These are phyloP conservation scores for Epichloe uncinata DNA, from an alignment of 2,329 filamentous ascomycete species.

Conservation along the genomic window DNA sequence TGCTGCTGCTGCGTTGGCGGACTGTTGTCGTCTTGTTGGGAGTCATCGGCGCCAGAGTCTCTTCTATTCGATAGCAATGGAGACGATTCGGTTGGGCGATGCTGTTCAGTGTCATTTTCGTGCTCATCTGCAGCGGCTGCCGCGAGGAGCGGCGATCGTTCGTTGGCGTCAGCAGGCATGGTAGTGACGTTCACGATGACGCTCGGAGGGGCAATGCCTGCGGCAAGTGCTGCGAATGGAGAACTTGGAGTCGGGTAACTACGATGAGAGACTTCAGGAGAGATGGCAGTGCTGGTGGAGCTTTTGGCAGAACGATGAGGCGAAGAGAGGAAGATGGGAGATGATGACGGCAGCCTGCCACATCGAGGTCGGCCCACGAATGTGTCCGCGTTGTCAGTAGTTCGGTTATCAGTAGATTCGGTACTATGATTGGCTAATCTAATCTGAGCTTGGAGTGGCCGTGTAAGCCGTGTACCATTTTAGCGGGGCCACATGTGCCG, in stretches of 20 bases:
- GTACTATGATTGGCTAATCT: neutral
- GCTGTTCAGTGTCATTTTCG: conserved; percentile 9
- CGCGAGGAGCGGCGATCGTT: conserved; percentile 32
- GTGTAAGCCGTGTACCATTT: neutral
- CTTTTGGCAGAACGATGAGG: neutral
- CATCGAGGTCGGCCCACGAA: neutral
- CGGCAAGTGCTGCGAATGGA: neutral
- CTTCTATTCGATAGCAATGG: conserved; percentile 30
- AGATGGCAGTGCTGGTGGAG: neutral
- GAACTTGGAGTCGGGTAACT: neutral
- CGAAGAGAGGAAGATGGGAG: neutral
- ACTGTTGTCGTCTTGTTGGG: conserved; percentile 1
- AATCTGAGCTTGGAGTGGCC: no score
- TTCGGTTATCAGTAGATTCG: neutral
- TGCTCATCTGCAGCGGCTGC: conserved; percentile 15
- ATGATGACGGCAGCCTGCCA: neutral
- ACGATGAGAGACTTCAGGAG: neutral
- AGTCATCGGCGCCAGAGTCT: conserved; percentile 19
- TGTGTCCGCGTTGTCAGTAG: neutral
- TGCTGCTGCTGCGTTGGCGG: conserved; percentile 14
- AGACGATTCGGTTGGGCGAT: conserved; percentile 30
- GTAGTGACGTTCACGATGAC: conserved; percentile 4
- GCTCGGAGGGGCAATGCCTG: neutral
- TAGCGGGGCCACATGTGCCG: neutral
- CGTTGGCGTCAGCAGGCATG: conserved; percentile 28